Evolutionary conservation across 2,329 filamentous ascomycete genomes (phyloP).

Genomic region (Colletotrichum australisinense): DNA sequence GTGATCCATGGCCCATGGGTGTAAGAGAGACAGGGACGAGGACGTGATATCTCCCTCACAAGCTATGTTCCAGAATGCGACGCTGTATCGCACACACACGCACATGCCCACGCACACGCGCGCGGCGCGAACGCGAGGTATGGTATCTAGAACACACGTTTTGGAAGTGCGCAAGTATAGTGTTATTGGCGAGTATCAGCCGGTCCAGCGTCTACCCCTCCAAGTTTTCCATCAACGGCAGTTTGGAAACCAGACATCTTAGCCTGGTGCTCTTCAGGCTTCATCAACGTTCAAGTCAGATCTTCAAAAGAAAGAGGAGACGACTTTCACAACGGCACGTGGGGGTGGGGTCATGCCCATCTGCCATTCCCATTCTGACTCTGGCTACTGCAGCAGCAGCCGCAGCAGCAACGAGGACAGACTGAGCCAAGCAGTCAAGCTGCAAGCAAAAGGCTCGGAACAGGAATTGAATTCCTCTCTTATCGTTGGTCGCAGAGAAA

Average conservation of each 20-base stretch:
- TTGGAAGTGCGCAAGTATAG: background rate
- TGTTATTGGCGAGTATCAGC: background rate
- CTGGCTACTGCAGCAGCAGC: background rate
- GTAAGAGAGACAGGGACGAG: background rate
- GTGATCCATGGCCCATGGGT: background rate
- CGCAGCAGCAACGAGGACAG: background rate
- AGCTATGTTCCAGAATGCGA: background rate
- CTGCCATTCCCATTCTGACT: background rate
- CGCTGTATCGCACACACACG: background rate
- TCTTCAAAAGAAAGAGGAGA: background rate
- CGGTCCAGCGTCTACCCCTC: constrained; percentile 3
- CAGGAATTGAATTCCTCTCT: background rate
- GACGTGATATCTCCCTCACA: background rate
- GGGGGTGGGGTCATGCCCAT: constrained; percentile 5
- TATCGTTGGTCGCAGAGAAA: background rate
- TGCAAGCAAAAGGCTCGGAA: background rate
- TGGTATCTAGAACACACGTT: background rate
- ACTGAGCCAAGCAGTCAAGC: background rate
- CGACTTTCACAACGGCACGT: background rate
- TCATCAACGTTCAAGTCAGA: background rate
- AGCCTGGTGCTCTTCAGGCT: background rate
- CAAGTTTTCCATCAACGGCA: background rate
- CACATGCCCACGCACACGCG: too few relatives aligned
- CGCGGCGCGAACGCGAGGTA: background rate
- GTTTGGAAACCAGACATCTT: background rate